phyloP scores from a whole-genome alignment of 805 yeast species.

The Maudiozyma barnettii region DNA sequence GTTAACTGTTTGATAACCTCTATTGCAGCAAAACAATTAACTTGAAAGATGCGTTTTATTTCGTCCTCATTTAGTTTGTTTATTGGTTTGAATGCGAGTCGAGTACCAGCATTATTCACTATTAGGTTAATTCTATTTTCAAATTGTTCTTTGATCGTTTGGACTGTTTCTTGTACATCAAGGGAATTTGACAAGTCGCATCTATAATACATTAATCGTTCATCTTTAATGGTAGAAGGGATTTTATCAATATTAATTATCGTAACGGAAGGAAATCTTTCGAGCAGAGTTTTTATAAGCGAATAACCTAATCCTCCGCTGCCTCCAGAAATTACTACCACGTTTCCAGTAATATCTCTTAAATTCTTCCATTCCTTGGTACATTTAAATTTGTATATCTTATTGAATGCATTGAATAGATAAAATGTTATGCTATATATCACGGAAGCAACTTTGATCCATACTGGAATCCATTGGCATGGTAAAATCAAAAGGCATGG shows the following conservation, averaged over 20 bases:
- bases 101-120: constrained; percentile 77
- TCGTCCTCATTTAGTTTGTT: constrained; percentile 31
- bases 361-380: constrained; percentile 6
- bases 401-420: constrained; percentile 4
- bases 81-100: constrained; percentile 42
- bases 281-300: constrained; percentile 15
- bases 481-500: constrained; percentile 11
- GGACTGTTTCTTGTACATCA: constrained; percentile 34
- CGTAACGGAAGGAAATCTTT: constrained; percentile 13
- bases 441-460: neutral
- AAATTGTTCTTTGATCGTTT: constrained; percentile 33
- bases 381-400: constrained; percentile 6
- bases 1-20: constrained; percentile 57
- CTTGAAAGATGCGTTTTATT: constrained; percentile 47
- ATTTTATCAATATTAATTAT: constrained; percentile 22
- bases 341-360: constrained; percentile 2
- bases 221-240: neutral
- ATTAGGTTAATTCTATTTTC: constrained; percentile 51
- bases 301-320: constrained; percentile 31
- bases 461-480: constrained; percentile 1
- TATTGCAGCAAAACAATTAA: constrained; percentile 59
- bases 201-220: constrained; percentile 35
- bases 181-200: constrained; percentile 57
- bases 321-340: constrained; percentile 30
- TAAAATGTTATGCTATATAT: constrained; percentile 9